Percentiles rank a stretch among this genome's conserved stretches.
These are phyloP conservation scores for Prunus yedoensis DNA, from an alignment of 331 rosid genomes.

Conservation along the genomic window DNA sequence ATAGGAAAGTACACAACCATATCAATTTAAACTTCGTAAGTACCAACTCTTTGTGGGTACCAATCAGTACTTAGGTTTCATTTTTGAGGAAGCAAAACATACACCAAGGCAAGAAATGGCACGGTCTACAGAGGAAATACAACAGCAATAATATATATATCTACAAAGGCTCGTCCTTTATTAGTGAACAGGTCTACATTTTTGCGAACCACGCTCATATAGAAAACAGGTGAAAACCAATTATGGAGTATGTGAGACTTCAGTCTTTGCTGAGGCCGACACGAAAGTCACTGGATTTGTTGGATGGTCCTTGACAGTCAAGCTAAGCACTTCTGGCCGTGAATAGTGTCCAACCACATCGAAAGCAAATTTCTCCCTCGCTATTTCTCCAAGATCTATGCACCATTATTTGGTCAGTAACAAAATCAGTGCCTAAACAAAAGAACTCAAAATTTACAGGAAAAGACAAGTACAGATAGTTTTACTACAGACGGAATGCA, in stretches of 20 bases:
- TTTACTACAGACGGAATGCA: neutral
- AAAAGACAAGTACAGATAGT: neutral
- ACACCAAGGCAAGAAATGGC: neutral
- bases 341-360: slow-evolving; percentile 95
- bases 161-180: neutral
- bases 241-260: slow-evolving; percentile 34
- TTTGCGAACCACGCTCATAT: slow-evolving; percentile 2
- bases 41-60: neutral
- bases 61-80: neutral
- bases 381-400: slow-evolving; percentile 83
- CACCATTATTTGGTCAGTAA: slow-evolving; percentile 11
- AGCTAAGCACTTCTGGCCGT: slow-evolving; percentile 85
- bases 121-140: neutral
- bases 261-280: slow-evolving; percentile 49
- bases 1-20: neutral
- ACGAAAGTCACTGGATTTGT: slow-evolving; percentile 64
- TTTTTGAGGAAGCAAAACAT: neutral
- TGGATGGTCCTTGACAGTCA: slow-evolving; percentile 75
- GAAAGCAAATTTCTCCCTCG: slow-evolving; percentile 75
- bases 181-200: slow-evolving; percentile 21
- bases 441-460: neutral
- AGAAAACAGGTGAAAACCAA: slow-evolving; percentile 14
- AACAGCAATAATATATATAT: neutral
- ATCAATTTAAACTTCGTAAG: neutral
- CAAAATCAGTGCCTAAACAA: slow-evolving; percentile 14